Percentiles rank a stretch among this genome's conserved stretches.
Evolutionary conservation across 768 basidiomycete species (phyloP).

Genomic region (Leccinum uliginosum): DNA sequence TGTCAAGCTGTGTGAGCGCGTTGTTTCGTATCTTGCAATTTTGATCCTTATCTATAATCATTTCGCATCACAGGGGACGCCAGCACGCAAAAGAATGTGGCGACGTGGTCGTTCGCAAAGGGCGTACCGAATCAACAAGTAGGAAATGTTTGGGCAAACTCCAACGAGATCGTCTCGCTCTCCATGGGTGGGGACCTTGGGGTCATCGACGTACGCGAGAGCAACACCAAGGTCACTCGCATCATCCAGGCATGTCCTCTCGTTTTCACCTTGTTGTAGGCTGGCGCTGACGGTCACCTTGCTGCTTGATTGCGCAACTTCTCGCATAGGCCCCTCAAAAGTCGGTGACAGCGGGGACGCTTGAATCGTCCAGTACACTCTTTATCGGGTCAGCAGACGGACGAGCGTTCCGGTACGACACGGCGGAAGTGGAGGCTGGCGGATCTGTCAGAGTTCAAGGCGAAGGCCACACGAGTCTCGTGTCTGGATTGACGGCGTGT

Average conservation of each 20-base stretch:
- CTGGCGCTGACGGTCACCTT: neutral
- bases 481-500: conserved; percentile 55
- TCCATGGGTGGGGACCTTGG: conserved; percentile 81
- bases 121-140: conserved; percentile 81
- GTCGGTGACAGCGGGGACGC: conserved; percentile 62
- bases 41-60: neutral
- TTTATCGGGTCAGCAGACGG: conserved; percentile 80
- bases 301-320: neutral
- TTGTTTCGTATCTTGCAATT: neutral
- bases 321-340: conserved; percentile 69
- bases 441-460: conserved; percentile 49
- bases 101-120: conserved; percentile 68
- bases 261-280: neutral
- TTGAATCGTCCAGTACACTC: conserved; percentile 54
- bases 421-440: conserved; percentile 12
- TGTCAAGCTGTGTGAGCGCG: conserved; percentile 70
- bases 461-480: conserved; percentile 63
- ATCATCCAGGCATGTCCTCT: conserved; percentile 52
- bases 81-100: conserved; percentile 59
- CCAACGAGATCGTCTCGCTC: conserved; percentile 71
- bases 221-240: conserved; percentile 53
- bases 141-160: conserved; percentile 80
- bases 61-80: conserved; percentile 63
- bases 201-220: conserved; percentile 68
- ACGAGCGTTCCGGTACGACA: conserved; percentile 61